Evolutionary conservation across 202 grass and related monocot genomes (phyloP), one percentile per base, ranked within the genome.

Genomic region (Setaria italica): DNA sequence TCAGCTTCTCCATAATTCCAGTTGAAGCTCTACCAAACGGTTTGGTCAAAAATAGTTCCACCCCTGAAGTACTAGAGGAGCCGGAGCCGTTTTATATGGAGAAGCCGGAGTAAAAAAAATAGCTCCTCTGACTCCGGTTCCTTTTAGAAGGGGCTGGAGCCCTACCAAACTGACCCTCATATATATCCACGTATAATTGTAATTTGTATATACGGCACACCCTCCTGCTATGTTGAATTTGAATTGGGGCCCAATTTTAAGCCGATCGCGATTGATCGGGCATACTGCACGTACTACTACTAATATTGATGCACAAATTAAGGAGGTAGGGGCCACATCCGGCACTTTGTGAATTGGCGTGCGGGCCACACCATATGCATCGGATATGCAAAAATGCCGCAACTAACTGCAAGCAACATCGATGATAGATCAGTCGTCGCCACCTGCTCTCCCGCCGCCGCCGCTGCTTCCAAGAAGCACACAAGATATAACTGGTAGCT

Each of bases 401-500:
- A 25, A 29, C 55, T 25, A 41, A 41, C 39, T 41, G 59, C 25
- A 13, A 11, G 57, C 59, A 33, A 4, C 11, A 62, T 33, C 25
- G 25, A 50, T 17, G 45, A 50, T 49, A 11, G 70, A 30, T 50
- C 45, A 14, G 48, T 50, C 48, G 45, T 21, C 12, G 70, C 30
- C 14, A 73, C 70, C 72, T 74, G 72, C 72, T 54, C 72, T 17
- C 60, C 7, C 72, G 72, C 72, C 70, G 69, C 21, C 70, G 48
- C 25, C 72, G 72, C 72, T 12, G 72, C 72, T 74, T 74, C 72
- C 30, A 48, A 35, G 72, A 74, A 74, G 72, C 72, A 74, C 50
- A 74, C 49, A 74, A 74, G 29, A 25, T 21, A 5, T 6, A 4
- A 29, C 14, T 10, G 48, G n/a, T 53, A 34, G 47, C 48, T 53